These are phyloP conservation scores for Colletotrichum chrysophilum DNA, from an alignment of 2,329 filamentous ascomycete genomes.

Conservation along the genomic window DNA sequence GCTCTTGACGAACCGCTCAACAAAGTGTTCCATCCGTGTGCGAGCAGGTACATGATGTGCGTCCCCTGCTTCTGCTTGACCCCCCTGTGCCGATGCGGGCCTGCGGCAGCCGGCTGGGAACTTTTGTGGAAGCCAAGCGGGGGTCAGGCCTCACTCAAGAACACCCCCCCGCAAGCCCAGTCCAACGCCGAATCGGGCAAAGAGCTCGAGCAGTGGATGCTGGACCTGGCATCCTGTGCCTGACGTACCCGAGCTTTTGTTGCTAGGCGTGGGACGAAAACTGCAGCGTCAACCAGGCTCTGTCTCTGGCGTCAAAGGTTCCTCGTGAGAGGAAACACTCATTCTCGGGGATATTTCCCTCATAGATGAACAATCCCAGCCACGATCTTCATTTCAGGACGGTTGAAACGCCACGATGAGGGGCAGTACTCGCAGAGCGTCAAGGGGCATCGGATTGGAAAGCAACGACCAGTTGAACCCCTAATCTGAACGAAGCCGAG, in stretches of 20 bases:
- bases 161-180: conserved; percentile 3
- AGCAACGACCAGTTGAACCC: neutral
- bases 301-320: neutral
- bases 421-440: neutral
- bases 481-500: neutral
- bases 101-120: conserved; percentile 21
- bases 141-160: conserved; percentile 11
- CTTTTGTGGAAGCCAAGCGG: conserved; percentile 22
- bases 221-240: neutral
- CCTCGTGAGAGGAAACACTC: neutral
- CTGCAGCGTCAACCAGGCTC: neutral
- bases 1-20: neutral
- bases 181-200: conserved; percentile 11
- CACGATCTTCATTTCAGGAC: conserved; percentile 7
- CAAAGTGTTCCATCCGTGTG: neutral
- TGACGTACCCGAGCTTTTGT: conserved; percentile 3
- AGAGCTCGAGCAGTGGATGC: conserved; percentile 10
- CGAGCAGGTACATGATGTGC: neutral
- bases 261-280: neutral
- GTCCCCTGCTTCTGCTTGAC: neutral
- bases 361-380: neutral
- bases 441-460: neutral
- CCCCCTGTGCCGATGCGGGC: conserved; percentile 21
- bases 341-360: conserved; percentile 5
- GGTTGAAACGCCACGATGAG: conserved; percentile 1